Evolutionary conservation across 2,329 filamentous ascomycete genomes (phyloP).

Genomic region (Scedosporium dehoogii): DNA sequence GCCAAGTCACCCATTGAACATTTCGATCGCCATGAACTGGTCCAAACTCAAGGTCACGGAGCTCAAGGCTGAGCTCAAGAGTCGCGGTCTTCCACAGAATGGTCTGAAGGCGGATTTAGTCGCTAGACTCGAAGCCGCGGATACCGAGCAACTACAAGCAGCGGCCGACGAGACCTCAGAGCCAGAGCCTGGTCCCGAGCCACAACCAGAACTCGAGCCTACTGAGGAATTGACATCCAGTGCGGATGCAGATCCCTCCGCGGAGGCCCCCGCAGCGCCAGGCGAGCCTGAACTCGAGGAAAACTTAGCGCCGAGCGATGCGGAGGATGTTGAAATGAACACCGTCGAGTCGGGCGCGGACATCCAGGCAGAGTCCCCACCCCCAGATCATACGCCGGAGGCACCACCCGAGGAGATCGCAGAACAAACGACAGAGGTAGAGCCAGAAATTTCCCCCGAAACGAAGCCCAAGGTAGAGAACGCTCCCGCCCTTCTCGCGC

Average conservation of each 20-base stretch:
- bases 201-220: conserved; percentile 7
- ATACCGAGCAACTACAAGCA: conserved; percentile 17
- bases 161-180: conserved; percentile 11
- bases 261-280: not conserved
- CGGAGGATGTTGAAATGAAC: not conserved
- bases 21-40: conserved; percentile 36
- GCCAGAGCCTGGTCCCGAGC: conserved; percentile 8
- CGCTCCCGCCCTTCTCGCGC: not conserved
- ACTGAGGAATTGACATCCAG: not conserved
- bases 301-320: not conserved
- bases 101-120: conserved; percentile 66
- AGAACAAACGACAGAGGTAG: not conserved
- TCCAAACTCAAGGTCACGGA: conserved; percentile 61
- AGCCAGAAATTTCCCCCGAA: not conserved
- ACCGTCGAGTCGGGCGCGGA: too few species aligned
- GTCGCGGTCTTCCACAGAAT: conserved; percentile 55
- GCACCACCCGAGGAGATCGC: not conserved
- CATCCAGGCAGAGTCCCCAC: not conserved
- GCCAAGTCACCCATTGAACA: not conserved
- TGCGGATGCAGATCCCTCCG: not conserved
- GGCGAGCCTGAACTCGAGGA: not conserved
- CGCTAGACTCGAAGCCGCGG: conserved; percentile 44
- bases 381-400: not conserved
- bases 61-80: conserved; percentile 65
- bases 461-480: not conserved